Evolutionary conservation across 75 land plant genomes (phyloP), one percentile per base, ranked within the genome.

Genomic region (Pinus tabuliformis): DNA sequence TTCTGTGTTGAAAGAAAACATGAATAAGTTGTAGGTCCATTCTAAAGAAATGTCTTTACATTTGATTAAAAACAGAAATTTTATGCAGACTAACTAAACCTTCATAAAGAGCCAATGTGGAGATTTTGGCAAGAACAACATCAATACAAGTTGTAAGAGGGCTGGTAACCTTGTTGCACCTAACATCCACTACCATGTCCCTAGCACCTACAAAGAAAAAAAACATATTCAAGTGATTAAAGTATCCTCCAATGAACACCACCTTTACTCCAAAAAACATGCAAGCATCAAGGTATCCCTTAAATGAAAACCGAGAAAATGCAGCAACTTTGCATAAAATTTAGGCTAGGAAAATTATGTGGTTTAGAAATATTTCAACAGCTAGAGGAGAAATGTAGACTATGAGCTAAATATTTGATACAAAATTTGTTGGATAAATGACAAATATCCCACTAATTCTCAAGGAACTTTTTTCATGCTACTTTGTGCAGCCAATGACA

Each of bases 101-200:
- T 94, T 84, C 75, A 83, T 62, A 56, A 83, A 90, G 64, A 93
- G 91, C 96, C 96, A 93, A 45, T 93, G 84, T 6, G 96, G 96
- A 37, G 96, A 89, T 73, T 93, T 93, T 22, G 96, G 96, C 80
- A 93, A 76, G 45, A 72, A 85, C 13, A 91, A 76, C 93, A 93
- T 84, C 1, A 93, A 26, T 28, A 77, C n/a, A 21, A 91, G 85
- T 79, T 93, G 94, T 45, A 86, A 5, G 49, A 93, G 49, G 36
- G 96, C 93, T 70, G 96, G 96, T 54, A 91, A 56, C 72, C 75
- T 91, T 68, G 94, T 75, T 54, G 86, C 88, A 30, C 94, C 96
- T 24, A 93, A 91, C 96, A 93, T 93, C 94, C 91, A 91, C 3
- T 91, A 82, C 93, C 96, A 93, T 77, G 94, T 93, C 24, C 93